Evolutionary conservation across 164 flowering plant species (phyloP).

Genomic region (Sextonia rubra): DNA sequence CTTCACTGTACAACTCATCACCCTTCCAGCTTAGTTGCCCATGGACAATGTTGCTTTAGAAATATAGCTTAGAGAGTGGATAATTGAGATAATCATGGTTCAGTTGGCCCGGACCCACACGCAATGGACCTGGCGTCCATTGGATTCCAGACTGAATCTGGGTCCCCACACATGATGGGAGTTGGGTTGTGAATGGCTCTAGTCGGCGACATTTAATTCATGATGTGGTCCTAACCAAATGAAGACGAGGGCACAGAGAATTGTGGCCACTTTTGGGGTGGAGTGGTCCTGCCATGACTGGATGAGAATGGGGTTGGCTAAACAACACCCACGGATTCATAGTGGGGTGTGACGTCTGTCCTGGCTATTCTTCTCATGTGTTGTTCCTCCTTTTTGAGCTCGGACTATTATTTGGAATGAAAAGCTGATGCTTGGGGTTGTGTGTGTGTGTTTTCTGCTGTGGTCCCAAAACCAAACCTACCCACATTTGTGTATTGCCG

Average conservation of each 20-base stretch:
- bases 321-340: conserved; percentile 25
- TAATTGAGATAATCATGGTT: not conserved
- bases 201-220: conserved; percentile 8
- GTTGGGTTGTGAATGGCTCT: conserved; percentile 1
- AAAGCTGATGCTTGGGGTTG: not conserved
- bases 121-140: not conserved
- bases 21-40: not conserved
- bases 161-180: conserved; percentile 4
- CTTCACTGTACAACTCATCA: not conserved
- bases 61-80: not conserved
- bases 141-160: not conserved
- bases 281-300: conserved; percentile 12
- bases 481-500: not conserved
- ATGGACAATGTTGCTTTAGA: not conserved
- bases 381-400: conserved; percentile 7
- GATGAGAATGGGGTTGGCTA: not conserved
- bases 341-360: not conserved
- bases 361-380: not conserved
- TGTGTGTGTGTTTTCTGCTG: not conserved
- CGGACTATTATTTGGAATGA: too few relatives aligned
- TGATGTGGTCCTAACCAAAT: conserved; percentile 8
- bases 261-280: conserved; percentile 12
- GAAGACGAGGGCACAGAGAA: not conserved
- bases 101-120: not conserved
- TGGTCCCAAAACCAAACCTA: not conserved